These are phyloP conservation scores for Starmerella floris DNA, from an alignment of 805 yeast genomes.

Conservation along the genomic window DNA sequence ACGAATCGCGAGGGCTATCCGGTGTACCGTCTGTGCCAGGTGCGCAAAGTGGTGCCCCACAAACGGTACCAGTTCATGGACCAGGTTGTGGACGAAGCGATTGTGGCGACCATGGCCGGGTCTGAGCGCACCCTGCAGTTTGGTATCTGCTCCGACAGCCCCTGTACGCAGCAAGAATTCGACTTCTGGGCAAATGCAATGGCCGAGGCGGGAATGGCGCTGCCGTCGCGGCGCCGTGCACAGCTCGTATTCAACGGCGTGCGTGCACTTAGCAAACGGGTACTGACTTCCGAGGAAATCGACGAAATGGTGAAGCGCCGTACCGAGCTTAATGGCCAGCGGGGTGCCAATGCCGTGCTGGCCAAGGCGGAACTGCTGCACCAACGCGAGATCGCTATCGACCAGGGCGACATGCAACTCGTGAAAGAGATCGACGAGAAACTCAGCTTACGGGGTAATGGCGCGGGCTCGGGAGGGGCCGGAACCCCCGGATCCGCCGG, in stretches of 20 bases:
- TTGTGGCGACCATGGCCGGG: slow-evolving; percentile 71
- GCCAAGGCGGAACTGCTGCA: slow-evolving; percentile 59
- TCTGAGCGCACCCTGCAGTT: slow-evolving; percentile 64
- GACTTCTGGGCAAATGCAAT: slow-evolving; percentile 52
- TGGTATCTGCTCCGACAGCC: slow-evolving; percentile 66
- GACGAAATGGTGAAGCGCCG: slow-evolving; percentile 67
- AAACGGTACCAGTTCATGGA: slow-evolving; percentile 41
- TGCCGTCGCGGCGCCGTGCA: slow-evolving; percentile 54
- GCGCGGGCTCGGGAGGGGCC: not conserved
- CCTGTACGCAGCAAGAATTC: slow-evolving; percentile 58
- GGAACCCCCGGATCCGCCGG: not conserved
- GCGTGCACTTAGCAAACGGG: slow-evolving; percentile 47
- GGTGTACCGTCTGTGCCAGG: slow-evolving; percentile 70
- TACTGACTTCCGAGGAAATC: slow-evolving; percentile 56
- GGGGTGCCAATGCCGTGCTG: slow-evolving; percentile 64
- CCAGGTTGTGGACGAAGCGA: slow-evolving; percentile 41
- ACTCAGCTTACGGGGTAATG: slow-evolving; percentile 17
- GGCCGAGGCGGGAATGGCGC: slow-evolving; percentile 39
- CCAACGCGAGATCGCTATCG: slow-evolving; percentile 62
- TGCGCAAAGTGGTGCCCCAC: slow-evolving; percentile 44
- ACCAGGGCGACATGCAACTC: slow-evolving; percentile 25
- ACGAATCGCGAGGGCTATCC: slow-evolving; percentile 47
- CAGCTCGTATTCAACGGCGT: slow-evolving; percentile 53
- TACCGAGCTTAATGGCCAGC: slow-evolving; percentile 44
- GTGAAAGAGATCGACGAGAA: slow-evolving; percentile 26